These are phyloP conservation scores for Alternaria sp. DNA, from an alignment of 2,329 filamentous ascomycete species.

Conservation along the genomic window DNA sequence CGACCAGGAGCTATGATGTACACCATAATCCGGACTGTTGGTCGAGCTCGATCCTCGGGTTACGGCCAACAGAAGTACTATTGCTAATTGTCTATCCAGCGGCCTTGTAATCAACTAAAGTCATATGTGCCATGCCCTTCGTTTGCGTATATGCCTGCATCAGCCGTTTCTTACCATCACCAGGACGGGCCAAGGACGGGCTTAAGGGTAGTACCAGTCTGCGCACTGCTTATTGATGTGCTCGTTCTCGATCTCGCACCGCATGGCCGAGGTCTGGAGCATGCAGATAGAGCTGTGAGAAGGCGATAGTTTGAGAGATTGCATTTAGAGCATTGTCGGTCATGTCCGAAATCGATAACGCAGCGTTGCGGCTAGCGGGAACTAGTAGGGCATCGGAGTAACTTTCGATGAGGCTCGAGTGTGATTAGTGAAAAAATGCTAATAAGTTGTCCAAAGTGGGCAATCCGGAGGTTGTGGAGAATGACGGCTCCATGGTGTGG, in stretches of 20 bases:
- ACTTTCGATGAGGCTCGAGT: not conserved
- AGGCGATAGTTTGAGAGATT: not conserved
- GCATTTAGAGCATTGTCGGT: not conserved
- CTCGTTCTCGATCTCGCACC: not conserved
- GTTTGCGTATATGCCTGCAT: too few species aligned
- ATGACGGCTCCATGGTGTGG: not conserved
- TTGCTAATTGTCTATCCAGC: too few species aligned
- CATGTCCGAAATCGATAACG: not conserved
- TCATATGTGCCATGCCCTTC: too few species aligned
- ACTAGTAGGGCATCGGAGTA: not conserved
- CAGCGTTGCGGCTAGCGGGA: not conserved
- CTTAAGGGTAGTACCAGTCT: not conserved
- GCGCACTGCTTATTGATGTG: not conserved
- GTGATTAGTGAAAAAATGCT: not conserved
- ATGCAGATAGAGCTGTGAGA: not conserved
- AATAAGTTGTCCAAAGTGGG: not conserved
- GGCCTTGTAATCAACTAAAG: too few species aligned
- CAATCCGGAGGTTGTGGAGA: not conserved
- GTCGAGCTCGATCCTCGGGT: not conserved
- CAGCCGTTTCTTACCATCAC: too few species aligned
- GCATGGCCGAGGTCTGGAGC: not conserved
- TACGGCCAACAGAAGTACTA: not conserved
- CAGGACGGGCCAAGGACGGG: not conserved
- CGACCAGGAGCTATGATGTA: not conserved
- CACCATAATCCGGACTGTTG: not conserved